phyloP scores from a whole-genome alignment of 805 yeast genomes.

The Peterozyma toletana region DNA sequence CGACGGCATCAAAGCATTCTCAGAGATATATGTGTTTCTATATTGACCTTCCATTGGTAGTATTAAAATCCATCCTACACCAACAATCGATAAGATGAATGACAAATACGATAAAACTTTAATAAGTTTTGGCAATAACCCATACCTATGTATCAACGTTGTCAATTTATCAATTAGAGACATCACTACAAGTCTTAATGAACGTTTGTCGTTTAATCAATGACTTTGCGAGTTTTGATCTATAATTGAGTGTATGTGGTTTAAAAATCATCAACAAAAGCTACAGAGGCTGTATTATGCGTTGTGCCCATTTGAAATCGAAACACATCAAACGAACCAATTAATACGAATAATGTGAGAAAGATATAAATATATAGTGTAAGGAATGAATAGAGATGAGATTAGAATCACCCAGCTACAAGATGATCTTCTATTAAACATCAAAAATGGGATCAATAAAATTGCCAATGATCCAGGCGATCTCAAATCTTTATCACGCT shows the following conservation, averaged over 20 bases:
- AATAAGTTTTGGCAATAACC: conserved; percentile 38
- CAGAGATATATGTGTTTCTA: conserved; percentile 81
- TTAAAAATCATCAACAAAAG: too few relatives aligned
- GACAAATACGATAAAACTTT: conserved; percentile 36
- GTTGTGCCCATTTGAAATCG: too few relatives aligned
- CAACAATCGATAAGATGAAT: conserved; percentile 31
- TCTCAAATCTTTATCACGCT: background rate
- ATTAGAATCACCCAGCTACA: background rate
- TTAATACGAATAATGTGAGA: too few relatives aligned
- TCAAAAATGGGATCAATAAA: background rate
- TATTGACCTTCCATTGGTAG: conserved; percentile 80
- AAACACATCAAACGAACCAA: too few relatives aligned
- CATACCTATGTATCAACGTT: conserved; percentile 33
- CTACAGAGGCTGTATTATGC: too few relatives aligned
- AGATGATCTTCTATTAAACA: background rate
- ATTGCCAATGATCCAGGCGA: background rate
- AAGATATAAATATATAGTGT: background rate
- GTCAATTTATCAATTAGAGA: conserved; percentile 39
- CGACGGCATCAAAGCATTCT: conserved; percentile 95
- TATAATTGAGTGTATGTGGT: too few relatives aligned
- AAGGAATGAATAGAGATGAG: background rate
- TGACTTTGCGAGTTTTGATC: background rate
- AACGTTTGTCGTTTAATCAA: background rate
- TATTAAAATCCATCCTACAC: conserved; percentile 50
- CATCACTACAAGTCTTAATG: conserved; percentile 20